phyloP scores from a whole-genome alignment of 1,139 yeast species.

The Entelexis paramagnoliae region DNA sequence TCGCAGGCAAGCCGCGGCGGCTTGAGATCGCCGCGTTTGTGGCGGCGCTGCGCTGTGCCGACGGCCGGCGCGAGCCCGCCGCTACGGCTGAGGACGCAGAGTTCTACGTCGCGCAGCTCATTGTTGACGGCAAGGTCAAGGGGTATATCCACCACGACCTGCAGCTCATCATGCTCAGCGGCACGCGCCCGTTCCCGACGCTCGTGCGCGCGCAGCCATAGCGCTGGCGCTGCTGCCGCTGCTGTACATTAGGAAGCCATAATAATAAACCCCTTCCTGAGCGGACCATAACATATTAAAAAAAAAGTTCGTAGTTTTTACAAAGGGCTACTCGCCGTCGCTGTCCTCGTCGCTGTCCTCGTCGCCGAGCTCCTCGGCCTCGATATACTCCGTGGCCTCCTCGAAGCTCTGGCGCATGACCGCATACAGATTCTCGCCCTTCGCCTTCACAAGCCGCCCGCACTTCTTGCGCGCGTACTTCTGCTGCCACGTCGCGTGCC shows the following conservation, averaged over 20 bases:
- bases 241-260: no score
- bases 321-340: background rate
- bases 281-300: no score
- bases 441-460: slow-evolving; percentile 73
- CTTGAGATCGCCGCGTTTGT: slow-evolving; percentile 43
- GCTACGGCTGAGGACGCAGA: slow-evolving; percentile 44
- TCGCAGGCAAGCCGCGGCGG: slow-evolving; percentile 35
- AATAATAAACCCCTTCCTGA: no score
- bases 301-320: background rate
- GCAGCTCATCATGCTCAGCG: slow-evolving; percentile 65
- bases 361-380: slow-evolving; percentile 19
- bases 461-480: slow-evolving; percentile 71
- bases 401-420: slow-evolving; percentile 68
- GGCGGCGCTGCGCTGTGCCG: slow-evolving; percentile 36
- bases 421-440: slow-evolving; percentile 54
- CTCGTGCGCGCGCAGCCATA: background rate
- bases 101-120: slow-evolving; percentile 59
- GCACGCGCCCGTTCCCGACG: slow-evolving; percentile 62
- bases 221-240: no score
- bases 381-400: slow-evolving; percentile 16
- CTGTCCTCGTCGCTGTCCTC: slow-evolving; percentile 18
- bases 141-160: slow-evolving; percentile 78
- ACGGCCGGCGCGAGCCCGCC: background rate
- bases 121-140: slow-evolving; percentile 52
- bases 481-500: slow-evolving; percentile 48